Evolutionary conservation across 2,329 filamentous ascomycete species (phyloP), one percentile per base, ranked within the genome.

Genomic region (Penicillium italicum): DNA sequence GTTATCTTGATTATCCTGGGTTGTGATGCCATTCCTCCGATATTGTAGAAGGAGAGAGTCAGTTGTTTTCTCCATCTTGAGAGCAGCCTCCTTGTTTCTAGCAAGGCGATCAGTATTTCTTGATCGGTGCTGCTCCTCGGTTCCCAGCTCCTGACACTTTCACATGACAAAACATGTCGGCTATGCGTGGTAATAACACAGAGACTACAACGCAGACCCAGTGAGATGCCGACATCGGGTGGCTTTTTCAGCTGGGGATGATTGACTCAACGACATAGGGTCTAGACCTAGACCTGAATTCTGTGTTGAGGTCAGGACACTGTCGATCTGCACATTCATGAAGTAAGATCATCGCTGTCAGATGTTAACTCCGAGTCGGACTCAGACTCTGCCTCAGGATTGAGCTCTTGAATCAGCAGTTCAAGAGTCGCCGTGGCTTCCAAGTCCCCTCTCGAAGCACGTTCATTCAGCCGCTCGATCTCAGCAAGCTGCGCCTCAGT

Each of bases 401-500:
- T 43, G 16, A 53, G 44, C 14, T 41, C 51, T 26, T 48, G 38
- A n/a, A 63, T 53, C 44, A 72, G 53, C 20, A 65, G 63, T 54
- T 77, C 70, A 45, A 77, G 41, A 18, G 68, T 67, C 22, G 59
- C 61, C 49, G 73, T 55, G 9, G 76, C 75, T 20, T 68, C 64
- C 10, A 56, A 45, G 52, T 78, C 73, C 7, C 76, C 76, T 37
- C 69, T 63, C 24, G 69, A 48, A 20, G 73, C 72, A 41, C 65
- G 67, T 24, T 70, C 64, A 31, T 73, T 75, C 44, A 77, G 59
- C 16, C 62, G 63, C 20, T 74, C 67, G 16, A 77, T 66, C 33
- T 72, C 67, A 9, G 66, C 65, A 18, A 76, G 52, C 43, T 73
- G 69, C 28, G 73, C 68, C 43, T 74, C 72, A 4, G 69, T 74